Evolutionary conservation across 148 eudicot genomes (phyloP).

Genomic region (Persicaria maculosa): DNA sequence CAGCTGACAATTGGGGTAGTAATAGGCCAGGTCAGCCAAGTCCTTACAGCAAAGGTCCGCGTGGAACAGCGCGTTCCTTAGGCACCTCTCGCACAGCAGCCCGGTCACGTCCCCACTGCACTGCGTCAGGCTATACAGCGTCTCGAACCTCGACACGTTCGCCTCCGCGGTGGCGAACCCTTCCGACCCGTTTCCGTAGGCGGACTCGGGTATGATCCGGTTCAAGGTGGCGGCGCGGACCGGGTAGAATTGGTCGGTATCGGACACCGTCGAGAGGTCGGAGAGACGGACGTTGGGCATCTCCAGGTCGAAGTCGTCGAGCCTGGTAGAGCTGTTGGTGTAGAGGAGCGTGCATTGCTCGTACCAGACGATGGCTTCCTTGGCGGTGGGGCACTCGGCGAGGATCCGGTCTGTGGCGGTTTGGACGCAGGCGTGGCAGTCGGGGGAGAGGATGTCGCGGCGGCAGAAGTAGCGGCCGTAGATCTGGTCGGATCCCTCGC

Average conservation of each 20-base stretch:
- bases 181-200: not conserved
- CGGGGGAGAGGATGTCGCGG: not conserved
- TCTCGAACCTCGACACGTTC: not conserved
- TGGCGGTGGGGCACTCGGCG: not conserved
- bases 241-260: not conserved
- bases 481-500: conserved; percentile 9
- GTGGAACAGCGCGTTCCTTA: not conserved
- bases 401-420: not conserved
- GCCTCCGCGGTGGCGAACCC: conserved; percentile 1
- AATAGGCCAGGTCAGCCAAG: not conserved
- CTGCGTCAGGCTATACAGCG: not conserved
- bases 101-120: not conserved
- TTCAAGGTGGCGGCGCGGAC: not conserved
- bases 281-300: not conserved
- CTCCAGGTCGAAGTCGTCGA: not conserved
- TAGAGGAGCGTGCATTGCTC: conserved; percentile 2
- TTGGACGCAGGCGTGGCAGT: conserved; percentile 13
- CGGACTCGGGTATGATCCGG: not conserved
- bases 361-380: conserved; percentile 5
- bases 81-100: not conserved
- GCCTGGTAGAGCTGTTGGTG: not conserved
- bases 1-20: not conserved
- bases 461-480: conserved; percentile 22
- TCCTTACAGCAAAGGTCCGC: not conserved
- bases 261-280: not conserved